These are phyloP conservation scores for Hylodesmum podocarpum DNA, from an alignment of 306 rosid species.

Conservation along the genomic window DNA sequence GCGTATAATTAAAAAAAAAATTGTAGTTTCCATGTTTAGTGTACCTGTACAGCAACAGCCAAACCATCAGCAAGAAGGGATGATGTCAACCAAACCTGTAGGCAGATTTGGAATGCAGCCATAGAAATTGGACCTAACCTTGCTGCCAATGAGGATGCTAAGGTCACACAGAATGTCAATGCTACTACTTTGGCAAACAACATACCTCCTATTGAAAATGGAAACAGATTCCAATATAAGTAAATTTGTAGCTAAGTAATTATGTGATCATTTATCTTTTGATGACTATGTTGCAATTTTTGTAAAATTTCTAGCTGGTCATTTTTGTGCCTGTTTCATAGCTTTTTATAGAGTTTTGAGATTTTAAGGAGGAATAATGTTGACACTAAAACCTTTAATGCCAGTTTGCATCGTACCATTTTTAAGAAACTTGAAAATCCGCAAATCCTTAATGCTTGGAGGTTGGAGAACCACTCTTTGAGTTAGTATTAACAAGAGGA, in stretches of 20 bases:
- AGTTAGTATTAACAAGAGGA: slow-evolving; percentile 55
- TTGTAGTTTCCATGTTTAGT: background rate
- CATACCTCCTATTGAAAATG: slow-evolving; percentile 43
- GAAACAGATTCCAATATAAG: background rate
- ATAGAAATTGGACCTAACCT: slow-evolving; percentile 69
- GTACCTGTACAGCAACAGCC: slow-evolving; percentile 87
- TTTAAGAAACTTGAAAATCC: slow-evolving; percentile 67
- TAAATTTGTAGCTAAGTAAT: background rate
- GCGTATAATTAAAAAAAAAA: too few species aligned
- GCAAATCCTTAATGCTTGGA: slow-evolving; percentile 66
- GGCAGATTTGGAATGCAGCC: slow-evolving; percentile 89
- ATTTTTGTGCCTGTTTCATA: background rate
- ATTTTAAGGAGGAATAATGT: background rate
- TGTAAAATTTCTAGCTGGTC: background rate
- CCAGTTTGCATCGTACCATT: slow-evolving; percentile 48
- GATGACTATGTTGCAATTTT: too few species aligned
- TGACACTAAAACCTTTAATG: background rate
- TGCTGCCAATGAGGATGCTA: slow-evolving; percentile 84
- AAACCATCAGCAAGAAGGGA: slow-evolving; percentile 89
- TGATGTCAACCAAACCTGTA: slow-evolving; percentile 85
- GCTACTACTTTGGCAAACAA: slow-evolving; percentile 73
- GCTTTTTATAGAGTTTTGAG: too few species aligned
- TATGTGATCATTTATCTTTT: background rate
- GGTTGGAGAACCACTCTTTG: slow-evolving; percentile 68
- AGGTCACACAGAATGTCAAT: slow-evolving; percentile 84